phyloP scores from a whole-genome alignment of 2,329 filamentous ascomycete genomes.

The Davidsoniella virescens region DNA sequence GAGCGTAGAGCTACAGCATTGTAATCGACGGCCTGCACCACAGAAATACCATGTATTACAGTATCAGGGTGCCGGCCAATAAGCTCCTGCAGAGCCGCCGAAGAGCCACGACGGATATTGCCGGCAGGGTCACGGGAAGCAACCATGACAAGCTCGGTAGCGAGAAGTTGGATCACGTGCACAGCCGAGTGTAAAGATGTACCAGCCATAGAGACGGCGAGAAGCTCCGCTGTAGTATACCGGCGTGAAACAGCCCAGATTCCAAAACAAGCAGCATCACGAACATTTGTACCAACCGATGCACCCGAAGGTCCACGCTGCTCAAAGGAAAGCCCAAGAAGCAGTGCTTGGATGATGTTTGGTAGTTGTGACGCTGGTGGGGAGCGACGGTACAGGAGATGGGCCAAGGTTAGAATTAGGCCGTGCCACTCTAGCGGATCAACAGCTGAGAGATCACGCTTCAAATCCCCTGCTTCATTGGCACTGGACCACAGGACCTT shows the following conservation, averaged over 20 bases:
- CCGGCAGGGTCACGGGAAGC: conserved; percentile 79
- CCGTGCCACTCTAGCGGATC: conserved; percentile 85
- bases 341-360: conserved; percentile 58
- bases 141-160: conserved; percentile 62
- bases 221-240: conserved; percentile 66
- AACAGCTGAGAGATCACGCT: conserved; percentile 54
- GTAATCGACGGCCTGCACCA: conserved; percentile 87
- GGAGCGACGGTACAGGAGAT: conserved; percentile 72
- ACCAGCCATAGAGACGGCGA: conserved; percentile 36
- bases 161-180: conserved; percentile 55
- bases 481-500: conserved; percentile 36
- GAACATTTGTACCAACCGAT: conserved; percentile 74
- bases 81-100: conserved; percentile 84
- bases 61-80: conserved; percentile 84
- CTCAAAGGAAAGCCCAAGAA: conserved; percentile 75
- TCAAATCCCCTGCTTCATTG: conserved; percentile 20
- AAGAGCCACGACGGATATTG: conserved; percentile 84
- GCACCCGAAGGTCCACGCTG: conserved; percentile 73
- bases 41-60: conserved; percentile 60
- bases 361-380: conserved; percentile 55
- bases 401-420: conserved; percentile 69
- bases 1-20: conserved; percentile 80
- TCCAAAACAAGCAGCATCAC: conserved; percentile 91
- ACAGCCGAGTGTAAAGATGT: conserved; percentile 22
- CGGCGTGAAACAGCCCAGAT: conserved; percentile 84